Evolutionary conservation across 2,329 filamentous ascomycete genomes (phyloP), one percentile per base, ranked within the genome.

Genomic region (Cladophialophora psammophila): DNA sequence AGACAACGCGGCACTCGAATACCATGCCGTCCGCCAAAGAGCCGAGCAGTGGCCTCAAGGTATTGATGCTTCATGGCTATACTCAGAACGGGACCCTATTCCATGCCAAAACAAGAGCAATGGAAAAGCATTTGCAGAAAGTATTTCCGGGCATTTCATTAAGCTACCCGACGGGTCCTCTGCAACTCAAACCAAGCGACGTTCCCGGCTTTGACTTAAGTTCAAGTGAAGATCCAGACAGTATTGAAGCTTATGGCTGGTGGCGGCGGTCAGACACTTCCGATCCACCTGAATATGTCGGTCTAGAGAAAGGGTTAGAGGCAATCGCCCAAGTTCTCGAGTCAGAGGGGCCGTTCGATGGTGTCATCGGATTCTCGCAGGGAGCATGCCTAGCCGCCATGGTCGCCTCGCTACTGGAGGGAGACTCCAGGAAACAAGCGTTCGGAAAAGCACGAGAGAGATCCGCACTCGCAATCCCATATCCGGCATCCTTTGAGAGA

Each of bases 61-160:
- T 94, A 70, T 83, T 94, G 53, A 92, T 93, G 90, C 84, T 94
- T 34, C 91, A 94, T 74, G 91, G 94, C 79, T 97, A 89, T 86
- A 97, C 94, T 7, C 94, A 98, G 83, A 96, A 92, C 34, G 93
- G 94, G 3, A 80, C 89, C 3, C 83, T 93, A 70, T 97, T 97
- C 86, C 90, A 88, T 77, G 87, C 90, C 78, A 97, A 97, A 82
- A 96, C 92, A 54, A 91, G 93, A 78, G 92, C 92, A 10, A 84
- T 97, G 1, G 88, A 93, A 74, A 97, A 97, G 79, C 83, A 90
- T 62, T 86, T 97, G 65, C 79, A 83, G 68, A 97, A 96, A 76
- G 81, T 87, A 34, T 90, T 97, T 70, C 85, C 87, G 8, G 80
- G 86, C 63, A 80, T 89, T 45, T 78, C 83, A 3, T 83, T 92